phyloP scores from a whole-genome alignment of 768 basidiomycete species.

The Tricholoma saponaceum region DNA sequence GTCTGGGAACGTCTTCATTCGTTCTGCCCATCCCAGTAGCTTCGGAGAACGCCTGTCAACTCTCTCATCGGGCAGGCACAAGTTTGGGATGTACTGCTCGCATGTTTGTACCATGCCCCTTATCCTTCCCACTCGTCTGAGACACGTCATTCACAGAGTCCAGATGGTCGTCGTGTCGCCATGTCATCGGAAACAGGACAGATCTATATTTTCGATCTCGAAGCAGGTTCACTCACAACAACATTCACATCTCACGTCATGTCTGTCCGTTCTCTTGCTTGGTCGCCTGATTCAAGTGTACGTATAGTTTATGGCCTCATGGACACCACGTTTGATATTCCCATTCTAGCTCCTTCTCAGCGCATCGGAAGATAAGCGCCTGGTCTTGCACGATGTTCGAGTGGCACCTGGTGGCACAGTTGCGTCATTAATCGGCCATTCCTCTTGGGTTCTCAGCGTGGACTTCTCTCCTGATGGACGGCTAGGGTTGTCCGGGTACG shows the following conservation, averaged over 20 bases:
- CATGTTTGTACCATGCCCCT: constrained; percentile 44
- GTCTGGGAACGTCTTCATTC: constrained; percentile 67
- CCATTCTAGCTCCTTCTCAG: constrained; percentile 71
- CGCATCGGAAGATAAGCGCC: constrained; percentile 89
- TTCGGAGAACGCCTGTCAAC: constrained; percentile 63
- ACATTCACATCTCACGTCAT: constrained; percentile 89
- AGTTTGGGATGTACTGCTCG: constrained; percentile 73
- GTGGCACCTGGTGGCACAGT: constrained; percentile 75
- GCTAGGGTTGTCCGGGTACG: constrained; percentile 77
- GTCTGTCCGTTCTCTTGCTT: constrained; percentile 81
- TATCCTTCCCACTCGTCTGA: not conserved
- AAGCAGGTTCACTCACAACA: constrained; percentile 56
- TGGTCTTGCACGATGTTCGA: constrained; percentile 88
- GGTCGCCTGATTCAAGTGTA: constrained; percentile 89
- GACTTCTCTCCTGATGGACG: constrained; percentile 81
- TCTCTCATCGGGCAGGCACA: constrained; percentile 63
- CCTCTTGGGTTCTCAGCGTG: constrained; percentile 85
- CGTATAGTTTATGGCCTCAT: constrained; percentile 19
- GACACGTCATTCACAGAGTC: constrained; percentile 54
- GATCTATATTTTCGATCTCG: constrained; percentile 81
- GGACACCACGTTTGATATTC: not conserved
- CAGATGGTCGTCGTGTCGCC: constrained; percentile 80
- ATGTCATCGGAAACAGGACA: constrained; percentile 85
- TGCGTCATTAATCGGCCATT: constrained; percentile 82
- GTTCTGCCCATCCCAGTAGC: constrained; percentile 61